A percentile compares a stretch with the other conserved stretches of the same genome.
These are phyloP conservation scores for Acacia pycnantha DNA, from an alignment of 331 rosid genomes.

Conservation along the genomic window DNA sequence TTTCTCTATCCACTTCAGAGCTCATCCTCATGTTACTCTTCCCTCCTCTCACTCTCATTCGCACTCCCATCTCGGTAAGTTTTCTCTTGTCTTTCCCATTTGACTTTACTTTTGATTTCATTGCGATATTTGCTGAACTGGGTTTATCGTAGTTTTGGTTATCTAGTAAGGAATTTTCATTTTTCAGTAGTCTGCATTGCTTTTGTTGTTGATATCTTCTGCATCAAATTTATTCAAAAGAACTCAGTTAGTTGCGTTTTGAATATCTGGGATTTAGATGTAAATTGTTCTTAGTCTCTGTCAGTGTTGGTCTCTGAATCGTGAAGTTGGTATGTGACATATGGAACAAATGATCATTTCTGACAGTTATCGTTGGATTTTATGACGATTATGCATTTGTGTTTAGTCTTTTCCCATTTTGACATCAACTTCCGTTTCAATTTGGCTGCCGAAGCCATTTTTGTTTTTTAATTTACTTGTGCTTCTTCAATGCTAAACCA, in stretches of 20 bases:
- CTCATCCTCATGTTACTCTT: conserved; percentile 25
- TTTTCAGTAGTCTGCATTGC: not conserved
- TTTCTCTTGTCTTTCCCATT: conserved; percentile 4
- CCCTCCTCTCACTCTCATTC: conserved; percentile 6
- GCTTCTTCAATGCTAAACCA: not conserved
- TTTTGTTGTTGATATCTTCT: not conserved
- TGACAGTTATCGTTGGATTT: not conserved
- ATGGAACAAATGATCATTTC: not conserved
- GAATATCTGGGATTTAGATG: not conserved
- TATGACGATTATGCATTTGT: not conserved
- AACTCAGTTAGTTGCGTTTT: not conserved
- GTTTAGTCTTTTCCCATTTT: not conserved
- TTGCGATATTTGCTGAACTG: not conserved
- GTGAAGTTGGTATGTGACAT: not conserved
- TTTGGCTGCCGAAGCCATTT: not conserved
- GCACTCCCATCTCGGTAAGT: conserved; percentile 23
- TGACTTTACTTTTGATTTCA: not conserved
- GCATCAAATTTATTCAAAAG: not conserved
- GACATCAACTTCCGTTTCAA: not conserved
- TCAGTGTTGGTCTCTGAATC: not conserved
- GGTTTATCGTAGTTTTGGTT: not conserved
- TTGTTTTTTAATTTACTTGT: not conserved
- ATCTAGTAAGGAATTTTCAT: not conserved
- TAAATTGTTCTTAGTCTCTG: not conserved
- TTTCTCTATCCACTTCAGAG: conserved; percentile 34